Conservation (phyloP, 1,139 yeast species). For the Scheffersomyces cryptocercus region DNA sequence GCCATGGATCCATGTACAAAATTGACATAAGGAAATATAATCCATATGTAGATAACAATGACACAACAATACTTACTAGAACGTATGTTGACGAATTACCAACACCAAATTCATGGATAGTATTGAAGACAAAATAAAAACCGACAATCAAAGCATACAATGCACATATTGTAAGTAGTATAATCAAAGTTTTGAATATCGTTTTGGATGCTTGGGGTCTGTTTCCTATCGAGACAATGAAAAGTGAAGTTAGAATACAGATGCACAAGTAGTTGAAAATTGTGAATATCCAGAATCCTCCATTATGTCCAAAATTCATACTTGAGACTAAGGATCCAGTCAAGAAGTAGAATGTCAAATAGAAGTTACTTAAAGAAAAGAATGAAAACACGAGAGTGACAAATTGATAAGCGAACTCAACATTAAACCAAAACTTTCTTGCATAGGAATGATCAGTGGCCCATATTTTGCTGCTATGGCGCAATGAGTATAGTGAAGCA, state of each 20-base stretch:
- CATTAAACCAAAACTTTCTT: constrained; percentile 75
- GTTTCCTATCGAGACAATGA: constrained; percentile 91
- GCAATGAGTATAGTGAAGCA: constrained; percentile 87
- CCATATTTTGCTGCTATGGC: constrained; percentile 82
- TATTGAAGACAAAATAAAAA: constrained; percentile 67
- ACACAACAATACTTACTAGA: constrained; percentile 71
- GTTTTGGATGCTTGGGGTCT: constrained; percentile 86
- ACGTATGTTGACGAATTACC: constrained; percentile 54
- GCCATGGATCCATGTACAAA: constrained; percentile 93
- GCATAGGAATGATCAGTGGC: constrained; percentile 75
- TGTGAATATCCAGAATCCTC: constrained; percentile 80
- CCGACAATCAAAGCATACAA: constrained; percentile 83
- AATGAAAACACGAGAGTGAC: constrained; percentile 76
- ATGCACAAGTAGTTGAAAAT: constrained; percentile 81
- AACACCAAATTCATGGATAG: constrained; percentile 43
- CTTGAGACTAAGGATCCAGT: constrained; percentile 76
- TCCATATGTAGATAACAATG: constrained; percentile 90
- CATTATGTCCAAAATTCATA: constrained; percentile 57
- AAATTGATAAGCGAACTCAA: constrained; percentile 84
- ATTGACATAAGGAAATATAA: constrained; percentile 77
- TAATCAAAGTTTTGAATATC: constrained; percentile 70
- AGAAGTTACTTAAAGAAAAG: constrained; percentile 88
- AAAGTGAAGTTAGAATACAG: constrained; percentile 78
- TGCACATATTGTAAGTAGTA: constrained; percentile 74
- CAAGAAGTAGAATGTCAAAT: constrained; percentile 85